Conservation (phyloP, 345 rosid genomes). For the Capsella bursapastoris region DNA sequence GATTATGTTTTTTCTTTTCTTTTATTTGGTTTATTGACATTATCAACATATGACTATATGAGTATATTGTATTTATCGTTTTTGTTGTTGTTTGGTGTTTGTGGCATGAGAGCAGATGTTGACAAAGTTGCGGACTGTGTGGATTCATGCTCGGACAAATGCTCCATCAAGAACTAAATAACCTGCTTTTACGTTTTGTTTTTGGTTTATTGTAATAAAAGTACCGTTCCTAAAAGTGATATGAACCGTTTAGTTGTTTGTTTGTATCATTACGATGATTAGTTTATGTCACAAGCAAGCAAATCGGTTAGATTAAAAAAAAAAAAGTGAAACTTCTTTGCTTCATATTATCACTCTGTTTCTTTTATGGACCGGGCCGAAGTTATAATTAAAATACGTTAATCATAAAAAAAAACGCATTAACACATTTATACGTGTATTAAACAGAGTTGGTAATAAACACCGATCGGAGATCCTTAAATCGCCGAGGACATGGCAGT, state of each 20-base stretch:
- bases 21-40: background rate
- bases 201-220: too few species aligned
- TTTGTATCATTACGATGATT: background rate
- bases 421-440: too few species aligned
- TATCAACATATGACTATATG: background rate
- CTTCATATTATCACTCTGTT: background rate
- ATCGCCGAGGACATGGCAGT: background rate
- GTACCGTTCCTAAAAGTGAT: background rate
- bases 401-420: too few species aligned
- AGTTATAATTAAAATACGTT: too few species aligned
- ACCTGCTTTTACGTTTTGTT: too few species aligned
- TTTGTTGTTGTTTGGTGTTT: background rate
- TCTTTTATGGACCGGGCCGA: too few species aligned
- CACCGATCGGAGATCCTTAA: background rate
- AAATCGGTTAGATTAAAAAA: background rate
- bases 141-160: constrained; percentile 34
- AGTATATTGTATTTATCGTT: background rate
- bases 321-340: background rate
- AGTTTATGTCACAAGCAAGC: background rate
- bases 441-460: too few species aligned
- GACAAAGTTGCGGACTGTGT: constrained; percentile 26
- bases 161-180: constrained; percentile 13
- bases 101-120: constrained; percentile 27
- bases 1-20: background rate
- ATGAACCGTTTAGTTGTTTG: background rate